Evolutionary conservation across 805 yeast species (phyloP), one percentile per base, ranked within the genome.

Genomic region (Schwanniomyces vanrijiae): DNA sequence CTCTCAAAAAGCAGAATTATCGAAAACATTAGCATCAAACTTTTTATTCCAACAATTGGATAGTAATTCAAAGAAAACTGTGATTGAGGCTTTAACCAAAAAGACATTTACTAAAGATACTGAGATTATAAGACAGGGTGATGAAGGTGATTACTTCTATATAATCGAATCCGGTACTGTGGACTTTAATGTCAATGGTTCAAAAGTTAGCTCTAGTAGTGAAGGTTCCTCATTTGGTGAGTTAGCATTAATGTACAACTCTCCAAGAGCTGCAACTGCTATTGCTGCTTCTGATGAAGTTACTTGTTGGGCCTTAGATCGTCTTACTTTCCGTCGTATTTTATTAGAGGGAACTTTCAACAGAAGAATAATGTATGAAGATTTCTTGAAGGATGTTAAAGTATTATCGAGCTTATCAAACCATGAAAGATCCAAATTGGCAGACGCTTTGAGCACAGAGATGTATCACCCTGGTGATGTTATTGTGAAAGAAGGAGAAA

Each of bases 251-350:
- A 90, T 94, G 96, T 92, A 94, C 73, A 92, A 94, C 66, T 84
- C 97, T 16, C 97, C 97, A 51, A 84, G 99, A 69, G 98, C 98
- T 6, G 98, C 98, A 8, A 90, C 98, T 1, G 97, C 88, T 1
- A 59, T 78, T 22, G 91, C 96, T 8, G 76, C 87, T 6, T 89
- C 86, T 50, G 78, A 86, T 58, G 81, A 82, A 26, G 75, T 92
- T 43, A 66, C 71, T 13, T 69, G 75, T 54, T 92, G 97, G 97
- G 94, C 96, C 2, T 77, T 94, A 56, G 99, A 94, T 69, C 82
- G 99, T 61, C 73, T 86, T 60, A 91, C 97, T 1, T 94, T 94
- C 75, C 84, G 97, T 67, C 82, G 91, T 66, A 94, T 94, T 52
- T 77, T 94, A 50, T 76, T 91, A 60, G 97, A 92, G 58, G 90